Conservation (phyloP, 345 rosid genomes). For the Psidium guajava region DNA sequence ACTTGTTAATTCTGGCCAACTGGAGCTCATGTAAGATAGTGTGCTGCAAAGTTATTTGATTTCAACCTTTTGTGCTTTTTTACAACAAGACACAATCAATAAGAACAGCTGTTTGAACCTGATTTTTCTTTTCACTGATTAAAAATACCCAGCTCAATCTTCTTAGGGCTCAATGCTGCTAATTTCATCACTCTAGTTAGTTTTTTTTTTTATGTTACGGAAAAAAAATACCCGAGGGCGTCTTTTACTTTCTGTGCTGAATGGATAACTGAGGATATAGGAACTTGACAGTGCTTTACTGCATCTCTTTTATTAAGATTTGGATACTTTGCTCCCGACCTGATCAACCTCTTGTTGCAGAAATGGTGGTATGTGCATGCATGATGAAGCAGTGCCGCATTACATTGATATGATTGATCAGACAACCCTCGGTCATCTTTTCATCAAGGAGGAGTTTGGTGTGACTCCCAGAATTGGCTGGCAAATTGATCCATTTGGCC, state of each 20-base stretch:
- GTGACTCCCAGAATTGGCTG: slow-evolving; percentile 95
- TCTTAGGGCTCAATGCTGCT: not conserved
- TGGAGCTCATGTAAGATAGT: slow-evolving; percentile 67
- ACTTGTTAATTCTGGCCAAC: slow-evolving; percentile 67
- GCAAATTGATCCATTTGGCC: slow-evolving; percentile 99
- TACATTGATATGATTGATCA: slow-evolving; percentile 98
- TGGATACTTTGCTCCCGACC: not conserved
- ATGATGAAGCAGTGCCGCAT: slow-evolving; percentile 90
- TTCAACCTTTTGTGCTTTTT: not conserved
- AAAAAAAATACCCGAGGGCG: not conserved
- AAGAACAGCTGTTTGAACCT: not conserved
- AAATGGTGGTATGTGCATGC: slow-evolving; percentile 99
- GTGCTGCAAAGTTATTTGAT: not conserved
- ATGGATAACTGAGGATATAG: not conserved
- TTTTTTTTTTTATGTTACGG: not conserved
- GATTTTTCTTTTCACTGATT: not conserved
- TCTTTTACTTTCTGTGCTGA: not conserved
- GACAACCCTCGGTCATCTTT: slow-evolving; percentile 87
- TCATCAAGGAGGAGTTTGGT: slow-evolving; percentile 65
- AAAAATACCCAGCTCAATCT: not conserved
- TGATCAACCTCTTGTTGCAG: slow-evolving; percentile 20
- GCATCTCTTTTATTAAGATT: not conserved
- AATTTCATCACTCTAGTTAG: not conserved
- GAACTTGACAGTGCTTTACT: not conserved
- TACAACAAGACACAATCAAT: not conserved